phyloP scores from a whole-genome alignment of 2,329 filamentous ascomycete genomes.

The Orbilia brochopaga region DNA sequence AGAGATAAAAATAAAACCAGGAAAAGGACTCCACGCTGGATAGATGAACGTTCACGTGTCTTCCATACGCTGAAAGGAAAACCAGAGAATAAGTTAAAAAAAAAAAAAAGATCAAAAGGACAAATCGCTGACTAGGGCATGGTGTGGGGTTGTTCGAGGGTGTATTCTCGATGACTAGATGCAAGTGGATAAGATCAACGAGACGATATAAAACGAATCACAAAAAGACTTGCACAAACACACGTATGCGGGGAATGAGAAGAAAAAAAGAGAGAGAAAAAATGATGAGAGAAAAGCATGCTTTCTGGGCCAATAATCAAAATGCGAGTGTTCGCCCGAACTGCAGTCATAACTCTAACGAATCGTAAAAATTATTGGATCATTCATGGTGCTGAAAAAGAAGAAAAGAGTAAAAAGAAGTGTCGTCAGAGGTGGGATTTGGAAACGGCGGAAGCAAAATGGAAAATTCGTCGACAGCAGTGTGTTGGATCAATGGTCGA shows the following conservation, averaged over 20 bases:
- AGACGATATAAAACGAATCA: not conserved
- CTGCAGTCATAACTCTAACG: not conserved
- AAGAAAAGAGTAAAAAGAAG: constrained; percentile 5
- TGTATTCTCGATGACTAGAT: not conserved
- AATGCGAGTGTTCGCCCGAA: constrained; percentile 7
- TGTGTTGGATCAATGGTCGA: not conserved
- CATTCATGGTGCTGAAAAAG: constrained; percentile 9
- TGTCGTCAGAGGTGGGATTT: constrained; percentile 12
- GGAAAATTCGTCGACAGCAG: not conserved
- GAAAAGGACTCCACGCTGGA: constrained; percentile 1
- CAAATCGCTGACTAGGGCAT: not conserved
- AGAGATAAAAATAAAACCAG: not conserved
- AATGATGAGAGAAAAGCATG: not conserved
- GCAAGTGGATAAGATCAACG: not conserved
- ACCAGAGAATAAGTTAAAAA: too few species aligned
- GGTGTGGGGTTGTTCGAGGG: not conserved
- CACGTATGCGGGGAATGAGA: constrained; percentile 5
- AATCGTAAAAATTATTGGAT: constrained; percentile 20
- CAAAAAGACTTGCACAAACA: not conserved
- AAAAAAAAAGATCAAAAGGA: not conserved
- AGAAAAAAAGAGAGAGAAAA: constrained; percentile 1
- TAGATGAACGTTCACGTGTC: constrained; percentile 1
- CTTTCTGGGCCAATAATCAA: constrained; percentile 4
- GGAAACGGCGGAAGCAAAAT: not conserved
- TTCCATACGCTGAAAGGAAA: constrained; percentile 1